Evolutionary conservation across 108 stramenopile species (phyloP).

Genomic region (Cyclotella sp.): DNA sequence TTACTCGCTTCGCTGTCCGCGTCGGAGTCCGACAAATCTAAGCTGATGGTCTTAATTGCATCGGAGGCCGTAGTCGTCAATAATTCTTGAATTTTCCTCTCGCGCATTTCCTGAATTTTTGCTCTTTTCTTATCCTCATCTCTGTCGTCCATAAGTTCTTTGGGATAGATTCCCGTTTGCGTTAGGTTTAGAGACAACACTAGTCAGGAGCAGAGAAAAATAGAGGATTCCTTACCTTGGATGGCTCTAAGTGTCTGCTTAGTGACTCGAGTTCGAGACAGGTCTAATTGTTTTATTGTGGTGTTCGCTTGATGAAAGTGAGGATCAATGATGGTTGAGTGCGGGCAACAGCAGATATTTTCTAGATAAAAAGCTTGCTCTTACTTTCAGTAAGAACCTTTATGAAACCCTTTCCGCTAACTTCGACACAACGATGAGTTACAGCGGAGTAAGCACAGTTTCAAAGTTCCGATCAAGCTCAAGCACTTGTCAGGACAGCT

Average conservation of each 20-base stretch:
- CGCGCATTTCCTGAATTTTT: not conserved
- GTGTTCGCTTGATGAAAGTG: conserved; percentile 15
- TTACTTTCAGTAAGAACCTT: too few relatives aligned
- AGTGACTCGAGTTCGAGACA: conserved; percentile 18
- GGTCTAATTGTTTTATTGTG: conserved; percentile 26
- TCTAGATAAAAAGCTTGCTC: not conserved
- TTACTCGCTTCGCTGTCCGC: conserved; percentile 1
- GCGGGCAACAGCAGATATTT: too few relatives aligned
- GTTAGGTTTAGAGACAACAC: not conserved
- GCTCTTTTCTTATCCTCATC: conserved; percentile 12
- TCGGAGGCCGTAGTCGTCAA: conserved; percentile 5
- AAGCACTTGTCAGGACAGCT: not conserved
- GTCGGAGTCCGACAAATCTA: not conserved
- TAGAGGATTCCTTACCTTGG: not conserved
- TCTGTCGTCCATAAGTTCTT: conserved; percentile 14
- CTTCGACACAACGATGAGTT: not conserved
- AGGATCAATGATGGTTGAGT: not conserved
- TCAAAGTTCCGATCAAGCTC: not conserved
- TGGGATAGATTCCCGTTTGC: not conserved
- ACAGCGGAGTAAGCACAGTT: not conserved
- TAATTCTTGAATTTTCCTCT: not conserved
- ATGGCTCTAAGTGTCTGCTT: conserved; percentile 12
- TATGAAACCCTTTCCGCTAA: not conserved
- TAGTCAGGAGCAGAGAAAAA: not conserved
- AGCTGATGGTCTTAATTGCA: not conserved